Conservation (phyloP, 257 asterid species). For the Coffea canephora region DNA sequence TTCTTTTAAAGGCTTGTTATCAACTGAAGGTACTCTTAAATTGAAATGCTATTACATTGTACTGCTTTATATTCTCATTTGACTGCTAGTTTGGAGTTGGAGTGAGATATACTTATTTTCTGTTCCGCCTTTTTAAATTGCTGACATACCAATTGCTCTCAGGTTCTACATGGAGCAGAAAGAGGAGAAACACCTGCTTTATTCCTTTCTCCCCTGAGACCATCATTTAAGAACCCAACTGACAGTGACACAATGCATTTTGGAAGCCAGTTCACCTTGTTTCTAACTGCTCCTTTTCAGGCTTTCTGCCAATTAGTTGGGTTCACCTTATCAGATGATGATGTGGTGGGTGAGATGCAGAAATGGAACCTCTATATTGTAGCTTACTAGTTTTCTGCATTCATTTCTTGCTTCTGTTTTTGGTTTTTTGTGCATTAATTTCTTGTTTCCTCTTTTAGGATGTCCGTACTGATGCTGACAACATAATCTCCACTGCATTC, state of each 20-base stretch:
- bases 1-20: not conserved
- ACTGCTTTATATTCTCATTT: not conserved
- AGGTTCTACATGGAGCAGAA: conserved; percentile 93
- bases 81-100: not conserved
- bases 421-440: not conserved
- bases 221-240: conserved; percentile 62
- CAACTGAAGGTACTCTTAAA: not conserved
- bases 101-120: not conserved
- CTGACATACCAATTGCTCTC: conserved; percentile 36
- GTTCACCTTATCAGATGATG: conserved; percentile 44
- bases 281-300: conserved; percentile 84
- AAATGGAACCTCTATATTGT: not conserved
- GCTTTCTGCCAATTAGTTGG: conserved; percentile 89
- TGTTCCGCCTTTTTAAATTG: not conserved
- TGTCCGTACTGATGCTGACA: conserved; percentile 41
- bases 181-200: conserved; percentile 82
- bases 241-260: conserved; percentile 41
- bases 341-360: conserved; percentile 44
- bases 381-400: not conserved
- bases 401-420: not conserved
- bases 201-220: conserved; percentile 81
- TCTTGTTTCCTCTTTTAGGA: conserved; percentile 42
- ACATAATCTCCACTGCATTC: conserved; percentile 66
- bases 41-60: not conserved
- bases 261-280: conserved; percentile 94